Evolutionary conservation across 1,139 yeast species (phyloP).

Genomic region (Hyphopichia burtonii): DNA sequence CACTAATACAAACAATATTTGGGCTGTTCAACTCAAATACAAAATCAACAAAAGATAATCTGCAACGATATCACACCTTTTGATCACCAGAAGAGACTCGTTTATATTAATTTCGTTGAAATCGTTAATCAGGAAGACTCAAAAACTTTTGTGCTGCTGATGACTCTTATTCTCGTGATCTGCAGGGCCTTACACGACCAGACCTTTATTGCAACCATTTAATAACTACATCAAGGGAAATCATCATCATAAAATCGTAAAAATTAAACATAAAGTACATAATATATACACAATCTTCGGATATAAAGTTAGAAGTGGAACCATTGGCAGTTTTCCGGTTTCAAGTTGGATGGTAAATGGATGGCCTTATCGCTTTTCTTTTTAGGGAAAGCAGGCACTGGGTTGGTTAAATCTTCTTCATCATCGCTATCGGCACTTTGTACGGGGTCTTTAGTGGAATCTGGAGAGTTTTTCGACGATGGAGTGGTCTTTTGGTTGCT

Average conservation of each 20-base stretch:
- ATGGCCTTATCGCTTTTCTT: neutral
- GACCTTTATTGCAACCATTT: neutral
- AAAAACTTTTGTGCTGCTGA: neutral
- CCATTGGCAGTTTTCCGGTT: neutral
- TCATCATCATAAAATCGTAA: neutral
- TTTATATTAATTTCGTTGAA: neutral
- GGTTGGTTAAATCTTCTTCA: constrained; percentile 3
- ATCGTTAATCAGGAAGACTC: too few species aligned
- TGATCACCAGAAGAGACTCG: too few species aligned
- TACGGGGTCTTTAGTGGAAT: neutral
- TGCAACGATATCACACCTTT: too few species aligned
- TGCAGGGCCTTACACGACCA: neutral
- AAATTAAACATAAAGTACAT: neutral
- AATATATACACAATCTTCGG: neutral
- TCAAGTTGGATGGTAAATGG: neutral
- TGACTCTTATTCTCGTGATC: constrained; percentile 4
- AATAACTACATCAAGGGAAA: neutral
- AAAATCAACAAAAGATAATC: too few species aligned
- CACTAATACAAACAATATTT: too few species aligned
- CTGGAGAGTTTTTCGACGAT: neutral
- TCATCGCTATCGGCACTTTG: neutral
- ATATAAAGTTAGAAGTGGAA: neutral
- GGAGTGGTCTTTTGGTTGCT: neutral
- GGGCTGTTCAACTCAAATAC: too few species aligned
- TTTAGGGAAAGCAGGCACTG: constrained; percentile 2